A percentile compares a stretch with the other conserved stretches of the same genome.
Evolutionary conservation across 1,139 yeast species (phyloP).

Genomic region (Taphrina pruni): DNA sequence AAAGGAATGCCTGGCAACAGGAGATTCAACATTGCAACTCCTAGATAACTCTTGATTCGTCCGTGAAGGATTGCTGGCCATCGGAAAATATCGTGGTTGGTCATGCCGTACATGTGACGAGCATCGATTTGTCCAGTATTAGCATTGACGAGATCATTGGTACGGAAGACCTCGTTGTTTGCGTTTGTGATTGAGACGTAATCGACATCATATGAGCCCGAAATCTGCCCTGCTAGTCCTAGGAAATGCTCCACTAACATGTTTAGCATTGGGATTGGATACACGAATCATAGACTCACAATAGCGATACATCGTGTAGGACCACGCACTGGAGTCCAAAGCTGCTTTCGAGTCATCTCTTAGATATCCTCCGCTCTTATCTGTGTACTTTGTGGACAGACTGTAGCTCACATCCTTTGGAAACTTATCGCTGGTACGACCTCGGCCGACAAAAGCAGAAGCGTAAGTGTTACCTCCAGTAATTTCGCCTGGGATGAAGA

Average conservation of each 20-base stretch:
- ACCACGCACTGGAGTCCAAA: conserved; percentile 39
- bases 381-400: conserved; percentile 9
- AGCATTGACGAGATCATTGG: conserved; percentile 41
- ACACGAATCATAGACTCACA: not conserved
- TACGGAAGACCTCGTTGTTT: conserved; percentile 34
- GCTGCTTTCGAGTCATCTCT: conserved; percentile 25
- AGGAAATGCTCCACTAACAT: conserved; percentile 29
- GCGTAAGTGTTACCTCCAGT: conserved; percentile 42
- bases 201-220: conserved; percentile 38
- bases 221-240: conserved; percentile 37
- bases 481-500: conserved; percentile 41
- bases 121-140: conserved; percentile 41
- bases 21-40: conserved; percentile 29
- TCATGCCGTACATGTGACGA: conserved; percentile 41
- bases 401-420: conserved; percentile 33
- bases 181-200: conserved; percentile 34
- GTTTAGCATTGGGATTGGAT: not conserved
- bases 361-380: conserved; percentile 18
- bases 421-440: conserved; percentile 35
- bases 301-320: conserved; percentile 37
- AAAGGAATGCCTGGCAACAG: conserved; percentile 41
- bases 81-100: conserved; percentile 42
- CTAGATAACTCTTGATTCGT: conserved; percentile 23
- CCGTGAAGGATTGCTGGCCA: conserved; percentile 42
- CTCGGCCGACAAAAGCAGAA: conserved; percentile 41